Percentiles rank a stretch among this genome's conserved stretches.
These are phyloP conservation scores for Cryoendolithus antarcticus DNA, from an alignment of 2,329 filamentous ascomycete genomes.

Conservation along the genomic window DNA sequence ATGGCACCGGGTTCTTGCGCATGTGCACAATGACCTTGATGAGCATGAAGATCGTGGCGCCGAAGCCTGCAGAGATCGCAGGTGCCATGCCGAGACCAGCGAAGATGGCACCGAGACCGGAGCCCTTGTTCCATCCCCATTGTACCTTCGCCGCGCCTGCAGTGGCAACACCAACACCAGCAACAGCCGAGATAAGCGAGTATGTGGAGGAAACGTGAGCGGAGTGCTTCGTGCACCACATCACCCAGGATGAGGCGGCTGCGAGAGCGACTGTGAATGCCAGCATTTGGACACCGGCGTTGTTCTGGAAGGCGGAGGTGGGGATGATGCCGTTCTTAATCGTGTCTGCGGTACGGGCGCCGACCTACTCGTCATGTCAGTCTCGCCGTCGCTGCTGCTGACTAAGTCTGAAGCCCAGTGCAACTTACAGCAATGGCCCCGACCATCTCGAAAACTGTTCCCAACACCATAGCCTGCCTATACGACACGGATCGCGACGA, in stretches of 20 bases:
- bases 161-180: constrained; percentile 48
- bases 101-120: constrained; percentile 32
- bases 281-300: constrained; percentile 31
- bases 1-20: constrained; percentile 36
- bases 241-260: constrained; percentile 44
- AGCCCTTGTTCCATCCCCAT: constrained; percentile 32
- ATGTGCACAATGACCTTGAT: constrained; percentile 40
- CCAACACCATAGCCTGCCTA: constrained; percentile 38
- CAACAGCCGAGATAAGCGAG: constrained; percentile 46
- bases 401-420: no score
- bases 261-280: constrained; percentile 34
- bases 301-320: constrained; percentile 32
- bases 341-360: constrained; percentile 45
- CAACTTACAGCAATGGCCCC: constrained; percentile 33
- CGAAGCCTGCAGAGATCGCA: constrained; percentile 35
- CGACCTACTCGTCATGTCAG: constrained; percentile 19
- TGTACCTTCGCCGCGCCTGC: constrained; percentile 29
- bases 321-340: constrained; percentile 50
- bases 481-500: constrained; percentile 41
- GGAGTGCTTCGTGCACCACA: constrained; percentile 41
- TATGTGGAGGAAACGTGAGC: constrained; percentile 52
- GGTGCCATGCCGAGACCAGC: constrained; percentile 38
- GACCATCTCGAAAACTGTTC: constrained; percentile 38
- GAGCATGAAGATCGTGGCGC: constrained; percentile 36
- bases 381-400: no score